These are phyloP conservation scores for Zalaria sp. DNA, from an alignment of 2,329 filamentous ascomycete species.

Conservation along the genomic window DNA sequence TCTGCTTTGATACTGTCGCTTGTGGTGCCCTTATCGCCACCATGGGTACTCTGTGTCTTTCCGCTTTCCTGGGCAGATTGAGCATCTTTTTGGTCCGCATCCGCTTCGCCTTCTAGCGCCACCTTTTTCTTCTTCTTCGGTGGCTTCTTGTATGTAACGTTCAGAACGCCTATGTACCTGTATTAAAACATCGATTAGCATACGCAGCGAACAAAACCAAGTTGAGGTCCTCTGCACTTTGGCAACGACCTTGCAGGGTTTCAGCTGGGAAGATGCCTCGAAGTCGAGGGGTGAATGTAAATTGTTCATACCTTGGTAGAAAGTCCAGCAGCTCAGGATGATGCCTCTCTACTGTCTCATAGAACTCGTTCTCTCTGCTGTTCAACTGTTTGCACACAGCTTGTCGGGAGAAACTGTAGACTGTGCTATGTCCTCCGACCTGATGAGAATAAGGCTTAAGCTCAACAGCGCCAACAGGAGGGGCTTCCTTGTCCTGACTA, in stretches of 20 bases:
- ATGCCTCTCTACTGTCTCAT: conserved; percentile 83
- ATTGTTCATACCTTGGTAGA: conserved; percentile 50
- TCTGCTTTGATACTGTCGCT: not conserved
- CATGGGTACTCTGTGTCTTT: conserved; percentile 13
- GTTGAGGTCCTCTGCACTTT: too few species aligned
- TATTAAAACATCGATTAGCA: too few species aligned
- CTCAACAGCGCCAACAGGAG: conserved; percentile 79
- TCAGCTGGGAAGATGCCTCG: too few species aligned
- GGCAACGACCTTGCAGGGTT: too few species aligned
- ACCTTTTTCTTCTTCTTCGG: conserved; percentile 34
- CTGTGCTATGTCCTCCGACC: conserved; percentile 88
- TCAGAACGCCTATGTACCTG: conserved; percentile 93
- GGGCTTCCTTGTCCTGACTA: conserved; percentile 19
- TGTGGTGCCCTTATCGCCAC: conserved; percentile 3
- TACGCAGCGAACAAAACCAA: too few species aligned
- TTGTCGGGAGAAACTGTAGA: conserved; percentile 88
- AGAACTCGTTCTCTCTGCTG: conserved; percentile 96
- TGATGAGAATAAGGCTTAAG: conserved; percentile 95
- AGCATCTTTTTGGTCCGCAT: conserved; percentile 16
- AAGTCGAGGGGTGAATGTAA: not conserved
- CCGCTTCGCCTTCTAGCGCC: conserved; percentile 12
- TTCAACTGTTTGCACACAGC: conserved; percentile 98
- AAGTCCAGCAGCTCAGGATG: conserved; percentile 86
- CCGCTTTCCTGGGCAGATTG: conserved; percentile 8
- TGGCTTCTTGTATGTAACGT: conserved; percentile 88